Conservation (phyloP, 2,329 filamentous ascomycete genomes). For the Ascochyta lentis region DNA sequence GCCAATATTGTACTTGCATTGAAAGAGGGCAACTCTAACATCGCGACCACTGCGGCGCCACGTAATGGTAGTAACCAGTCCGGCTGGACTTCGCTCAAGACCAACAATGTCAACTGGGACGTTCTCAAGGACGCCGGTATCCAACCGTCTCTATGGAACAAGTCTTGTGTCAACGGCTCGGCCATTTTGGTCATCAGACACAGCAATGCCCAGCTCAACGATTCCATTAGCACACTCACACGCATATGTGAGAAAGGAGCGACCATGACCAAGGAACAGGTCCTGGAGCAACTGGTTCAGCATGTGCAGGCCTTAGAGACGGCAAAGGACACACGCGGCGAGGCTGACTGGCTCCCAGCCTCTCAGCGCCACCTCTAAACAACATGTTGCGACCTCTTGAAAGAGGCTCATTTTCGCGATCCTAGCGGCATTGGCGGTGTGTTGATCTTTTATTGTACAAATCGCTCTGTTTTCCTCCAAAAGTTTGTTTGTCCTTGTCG, state of each 20-base stretch:
- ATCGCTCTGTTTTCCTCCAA: background rate
- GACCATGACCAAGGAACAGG: background rate
- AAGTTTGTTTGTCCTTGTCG: slow-evolving; percentile 7
- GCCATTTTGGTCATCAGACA: slow-evolving; percentile 13
- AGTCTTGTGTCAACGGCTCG: slow-evolving; percentile 19
- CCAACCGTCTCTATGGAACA: slow-evolving; percentile 22
- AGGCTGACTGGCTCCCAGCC: slow-evolving; percentile 4
- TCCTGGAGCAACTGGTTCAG: background rate
- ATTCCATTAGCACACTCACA: background rate
- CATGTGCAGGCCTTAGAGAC: background rate
- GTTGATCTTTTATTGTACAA: background rate
- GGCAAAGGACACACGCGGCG: slow-evolving; percentile 7
- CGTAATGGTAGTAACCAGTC: slow-evolving; percentile 2
- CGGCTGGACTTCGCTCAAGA: slow-evolving; percentile 27
- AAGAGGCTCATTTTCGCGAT: background rate
- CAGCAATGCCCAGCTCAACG: slow-evolving; percentile 6
- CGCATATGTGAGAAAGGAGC: background rate
- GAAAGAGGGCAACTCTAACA: slow-evolving; percentile 15
- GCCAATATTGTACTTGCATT: slow-evolving; percentile 6
- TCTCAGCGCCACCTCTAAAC: background rate
- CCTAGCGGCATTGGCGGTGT: slow-evolving; percentile 15
- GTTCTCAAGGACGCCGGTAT: slow-evolving; percentile 17
- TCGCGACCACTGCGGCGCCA: slow-evolving; percentile 17
- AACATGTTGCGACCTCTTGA: background rate
- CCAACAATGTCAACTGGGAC: slow-evolving; percentile 29